A percentile compares a stretch with the other conserved stretches of the same genome.
Evolutionary conservation across 1,284 basidiomycete genomes (phyloP).

Genomic region (Gymnopus androsaceus): DNA sequence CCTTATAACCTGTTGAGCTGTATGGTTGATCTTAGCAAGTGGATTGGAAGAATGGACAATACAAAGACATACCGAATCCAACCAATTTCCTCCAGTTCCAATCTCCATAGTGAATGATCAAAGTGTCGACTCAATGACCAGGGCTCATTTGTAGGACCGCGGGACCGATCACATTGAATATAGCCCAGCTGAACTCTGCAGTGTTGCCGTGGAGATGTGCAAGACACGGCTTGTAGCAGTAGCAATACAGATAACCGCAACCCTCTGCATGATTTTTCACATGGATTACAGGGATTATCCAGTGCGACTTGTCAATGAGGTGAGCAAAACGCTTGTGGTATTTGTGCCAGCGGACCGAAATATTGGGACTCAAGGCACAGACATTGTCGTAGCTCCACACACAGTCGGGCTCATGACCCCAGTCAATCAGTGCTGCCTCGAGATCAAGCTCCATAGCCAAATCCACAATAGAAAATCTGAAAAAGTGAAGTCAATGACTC

Average conservation of each 20-base stretch:
- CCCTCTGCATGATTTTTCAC: not conserved
- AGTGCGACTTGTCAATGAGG: not conserved
- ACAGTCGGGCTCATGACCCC: not conserved
- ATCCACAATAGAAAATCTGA: not conserved
- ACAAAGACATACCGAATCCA: not conserved
- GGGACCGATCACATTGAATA: slow-evolving; percentile 9
- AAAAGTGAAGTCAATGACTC: not conserved
- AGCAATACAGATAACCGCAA: not conserved
- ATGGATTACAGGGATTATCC: not conserved
- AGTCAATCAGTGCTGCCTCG: not conserved
- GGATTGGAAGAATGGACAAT: not conserved
- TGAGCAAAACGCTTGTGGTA: not conserved
- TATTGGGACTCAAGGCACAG: not conserved
- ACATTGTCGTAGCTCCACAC: not conserved
- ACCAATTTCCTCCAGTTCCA: not conserved
- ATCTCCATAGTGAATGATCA: not conserved
- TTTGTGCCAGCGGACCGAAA: not conserved
- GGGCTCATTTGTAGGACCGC: slow-evolving; percentile 15
- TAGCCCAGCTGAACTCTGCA: slow-evolving; percentile 13
- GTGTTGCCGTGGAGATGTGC: slow-evolving; percentile 17
- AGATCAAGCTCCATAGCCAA: not conserved
- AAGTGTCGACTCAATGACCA: not conserved
- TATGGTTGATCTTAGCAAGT: not conserved
- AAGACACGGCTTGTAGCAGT: slow-evolving; percentile 10
- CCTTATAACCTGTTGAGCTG: not conserved